Conservation (phyloP, 495 filamentous ascomycete species). For the Entonaema liquescens region DNA sequence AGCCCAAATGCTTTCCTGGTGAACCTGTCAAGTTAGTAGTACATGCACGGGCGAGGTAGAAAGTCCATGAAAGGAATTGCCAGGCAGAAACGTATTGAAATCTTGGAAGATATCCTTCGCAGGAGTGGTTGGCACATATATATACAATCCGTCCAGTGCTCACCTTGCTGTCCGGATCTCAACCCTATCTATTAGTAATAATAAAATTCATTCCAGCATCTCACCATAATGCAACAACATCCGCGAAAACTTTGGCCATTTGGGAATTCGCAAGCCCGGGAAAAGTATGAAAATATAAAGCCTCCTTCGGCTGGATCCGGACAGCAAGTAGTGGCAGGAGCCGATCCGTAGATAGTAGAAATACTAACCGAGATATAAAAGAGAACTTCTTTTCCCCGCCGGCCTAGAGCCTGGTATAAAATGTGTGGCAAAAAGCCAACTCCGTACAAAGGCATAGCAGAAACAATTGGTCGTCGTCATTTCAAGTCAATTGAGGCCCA, state of each 20-base stretch:
- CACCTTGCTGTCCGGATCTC: slow-evolving; percentile 60
- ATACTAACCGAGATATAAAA: slow-evolving; percentile 46
- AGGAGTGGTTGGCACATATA: slow-evolving; percentile 52
- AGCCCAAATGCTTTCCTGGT: slow-evolving; percentile 12
- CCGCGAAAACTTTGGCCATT: slow-evolving; percentile 31
- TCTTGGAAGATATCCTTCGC: slow-evolving; percentile 49
- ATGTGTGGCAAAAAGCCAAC: slow-evolving; percentile 39
- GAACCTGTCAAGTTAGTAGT: slow-evolving; percentile 31
- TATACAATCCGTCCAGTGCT: slow-evolving; percentile 58
- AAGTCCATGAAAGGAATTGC: slow-evolving; percentile 40
- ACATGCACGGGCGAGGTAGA: slow-evolving; percentile 29
- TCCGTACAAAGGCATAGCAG: slow-evolving; percentile 44
- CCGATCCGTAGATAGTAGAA: slow-evolving; percentile 41
- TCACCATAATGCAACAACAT: slow-evolving; percentile 43
- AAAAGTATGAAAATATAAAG: slow-evolving; percentile 40
- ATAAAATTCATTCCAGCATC: slow-evolving; percentile 39
- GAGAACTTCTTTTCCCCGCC: slow-evolving; percentile 44
- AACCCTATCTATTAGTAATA: slow-evolving; percentile 50
- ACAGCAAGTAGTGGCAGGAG: slow-evolving; percentile 48
- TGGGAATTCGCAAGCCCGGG: slow-evolving; percentile 42
- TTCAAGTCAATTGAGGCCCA: slow-evolving; percentile 43
- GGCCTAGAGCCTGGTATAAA: slow-evolving; percentile 42
- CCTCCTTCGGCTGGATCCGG: slow-evolving; percentile 47
- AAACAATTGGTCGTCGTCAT: slow-evolving; percentile 44
- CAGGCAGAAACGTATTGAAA: slow-evolving; percentile 32